Conservation (phyloP, 106 monocot genomes). For the Allium fistulosum region DNA sequence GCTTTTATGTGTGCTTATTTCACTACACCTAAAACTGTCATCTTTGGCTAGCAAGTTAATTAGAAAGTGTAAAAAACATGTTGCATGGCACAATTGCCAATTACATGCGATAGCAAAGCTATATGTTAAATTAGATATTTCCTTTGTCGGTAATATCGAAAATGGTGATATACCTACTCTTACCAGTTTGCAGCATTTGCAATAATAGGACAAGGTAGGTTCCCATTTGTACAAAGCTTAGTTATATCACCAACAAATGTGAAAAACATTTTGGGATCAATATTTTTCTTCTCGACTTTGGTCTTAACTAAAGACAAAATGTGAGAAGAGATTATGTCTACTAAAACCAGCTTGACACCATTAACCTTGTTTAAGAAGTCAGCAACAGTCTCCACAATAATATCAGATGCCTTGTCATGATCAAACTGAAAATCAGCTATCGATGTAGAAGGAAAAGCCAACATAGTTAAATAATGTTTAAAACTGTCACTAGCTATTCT, state of each 20-base stretch:
- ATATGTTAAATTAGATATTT: no score
- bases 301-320: constrained; percentile 71
- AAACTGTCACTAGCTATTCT: constrained; percentile 11
- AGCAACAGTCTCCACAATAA: constrained; percentile 59
- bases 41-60: no score
- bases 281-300: constrained; percentile 57
- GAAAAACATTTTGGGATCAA: constrained; percentile 54
- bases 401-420: constrained; percentile 75
- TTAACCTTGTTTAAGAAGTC: constrained; percentile 57
- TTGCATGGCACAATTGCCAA: no score
- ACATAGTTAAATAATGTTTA: constrained; percentile 23
- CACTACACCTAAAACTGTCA: no score
- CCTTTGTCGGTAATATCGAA: no score
- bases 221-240: constrained; percentile 40
- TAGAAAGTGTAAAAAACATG: no score
- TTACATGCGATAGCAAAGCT: no score
- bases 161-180: constrained; percentile 1
- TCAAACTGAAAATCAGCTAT: constrained; percentile 93
- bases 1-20: no score
- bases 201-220: constrained; percentile 55
- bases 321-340: constrained; percentile 69
- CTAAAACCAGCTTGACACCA: constrained; percentile 57
- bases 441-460: constrained; percentile 95
- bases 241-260: constrained; percentile 84
- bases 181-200: constrained; percentile 96